phyloP scores from a whole-genome alignment of 169 alveolate genomes.

The Plasmodium cynomolgi region DNA sequence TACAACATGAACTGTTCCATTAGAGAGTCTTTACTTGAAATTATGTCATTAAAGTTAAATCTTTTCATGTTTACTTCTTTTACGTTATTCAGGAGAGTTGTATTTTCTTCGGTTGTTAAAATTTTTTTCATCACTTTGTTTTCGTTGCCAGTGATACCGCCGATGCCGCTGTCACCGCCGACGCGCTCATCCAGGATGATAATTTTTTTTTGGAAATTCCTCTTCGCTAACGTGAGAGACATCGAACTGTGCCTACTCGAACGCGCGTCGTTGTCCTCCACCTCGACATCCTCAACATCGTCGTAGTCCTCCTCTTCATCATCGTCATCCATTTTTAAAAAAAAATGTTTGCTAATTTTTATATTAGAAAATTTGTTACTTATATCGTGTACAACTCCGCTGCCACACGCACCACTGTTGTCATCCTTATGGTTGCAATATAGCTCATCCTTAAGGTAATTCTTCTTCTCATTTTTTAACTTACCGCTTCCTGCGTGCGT shows the following conservation, averaged over 20 bases:
- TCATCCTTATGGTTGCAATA: neutral
- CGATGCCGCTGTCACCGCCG: neutral
- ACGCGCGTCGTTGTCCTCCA: neutral
- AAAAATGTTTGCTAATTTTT: slow-evolving; percentile 45
- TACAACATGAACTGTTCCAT: slow-evolving; percentile 57
- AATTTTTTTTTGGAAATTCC: slow-evolving; percentile 2
- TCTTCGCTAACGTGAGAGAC: neutral
- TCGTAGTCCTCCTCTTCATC: neutral
- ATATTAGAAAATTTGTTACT: slow-evolving; percentile 38
- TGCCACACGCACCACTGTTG: neutral
- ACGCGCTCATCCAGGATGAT: slow-evolving; percentile 18
- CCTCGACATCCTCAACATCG: neutral
- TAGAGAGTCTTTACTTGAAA: slow-evolving; percentile 31
- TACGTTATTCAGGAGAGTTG: neutral
- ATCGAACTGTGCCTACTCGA: slow-evolving; percentile 27
- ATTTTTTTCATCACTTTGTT: neutral
- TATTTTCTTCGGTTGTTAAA: slow-evolving; percentile 11
- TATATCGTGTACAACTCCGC: neutral
- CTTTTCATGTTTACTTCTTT: slow-evolving; percentile 10
- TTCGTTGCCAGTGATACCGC: neutral
- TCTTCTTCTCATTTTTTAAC: slow-evolving; percentile 3
- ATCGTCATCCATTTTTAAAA: slow-evolving; percentile 63
- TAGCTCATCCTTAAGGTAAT: neutral
- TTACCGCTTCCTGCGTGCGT: neutral
- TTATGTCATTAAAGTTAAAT: neutral